phyloP scores from a whole-genome alignment of 129 eudicot species.

The Logfia minima region DNA sequence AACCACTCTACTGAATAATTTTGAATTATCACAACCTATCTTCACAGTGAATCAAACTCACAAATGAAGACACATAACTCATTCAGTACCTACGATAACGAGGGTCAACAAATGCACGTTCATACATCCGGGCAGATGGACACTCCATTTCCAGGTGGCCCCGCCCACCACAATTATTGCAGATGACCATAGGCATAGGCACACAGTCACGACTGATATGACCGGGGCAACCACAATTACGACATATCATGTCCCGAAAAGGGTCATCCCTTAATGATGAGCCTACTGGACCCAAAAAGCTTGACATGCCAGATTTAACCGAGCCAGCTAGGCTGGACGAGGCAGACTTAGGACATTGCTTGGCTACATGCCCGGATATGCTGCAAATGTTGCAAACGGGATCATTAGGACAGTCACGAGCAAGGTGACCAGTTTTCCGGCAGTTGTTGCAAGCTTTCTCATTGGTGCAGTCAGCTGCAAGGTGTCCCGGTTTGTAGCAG shows the following conservation, averaged over 20 bases:
- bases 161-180: constrained; percentile 66
- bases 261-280: constrained; percentile 47
- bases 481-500: constrained; percentile 64
- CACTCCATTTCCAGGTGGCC: constrained; percentile 66
- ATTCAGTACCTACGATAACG: constrained; percentile 31
- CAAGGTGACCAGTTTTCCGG: constrained; percentile 66
- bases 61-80: background rate
- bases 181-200: constrained; percentile 36
- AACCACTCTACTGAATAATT: constrained; percentile 6
- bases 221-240: constrained; percentile 61
- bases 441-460: constrained; percentile 78
- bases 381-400: constrained; percentile 66
- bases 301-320: constrained; percentile 3
- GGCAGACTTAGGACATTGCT: constrained; percentile 53
- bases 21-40: constrained; percentile 3
- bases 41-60: constrained; percentile 4
- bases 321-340: constrained; percentile 2
- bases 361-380: constrained; percentile 61
- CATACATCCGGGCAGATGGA: constrained; percentile 53
- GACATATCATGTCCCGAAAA: constrained; percentile 56
- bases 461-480: constrained; percentile 62
- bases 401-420: constrained; percentile 56
- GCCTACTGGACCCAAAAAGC: constrained; percentile 24
- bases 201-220: constrained; percentile 69
- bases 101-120: constrained; percentile 34